Base-by-base conservation (phyloP, 352 stramenopile genomes). In the Peronospora destructor region DNA sequence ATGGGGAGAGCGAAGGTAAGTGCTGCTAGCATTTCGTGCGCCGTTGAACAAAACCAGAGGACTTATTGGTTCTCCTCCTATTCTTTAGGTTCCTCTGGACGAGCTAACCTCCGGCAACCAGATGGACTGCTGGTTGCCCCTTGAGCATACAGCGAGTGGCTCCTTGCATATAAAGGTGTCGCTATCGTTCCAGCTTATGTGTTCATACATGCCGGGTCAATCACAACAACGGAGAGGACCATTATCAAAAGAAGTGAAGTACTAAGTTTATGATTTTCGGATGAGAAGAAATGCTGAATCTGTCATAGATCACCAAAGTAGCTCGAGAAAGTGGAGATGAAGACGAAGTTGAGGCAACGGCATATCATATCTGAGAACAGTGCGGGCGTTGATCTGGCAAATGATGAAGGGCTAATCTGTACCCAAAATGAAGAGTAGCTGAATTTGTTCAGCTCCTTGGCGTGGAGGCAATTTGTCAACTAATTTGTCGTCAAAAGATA, bases 101-200 rank as follows among this genome's bases (percentile, higher is more conserved):
- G 38, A 64, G 16, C 61, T 91, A 7, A 86, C 77, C 16, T 80
- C 71, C 1, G 67, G 71, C 0, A 70, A 75, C 26, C 73, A 76
- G 17, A 70, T 89, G 40, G 76, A 91, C 46, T 71, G 67, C 32
- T 91, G 80, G 80, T 40, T 88, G 25, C 66, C 68, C 21, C 68
- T 91, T 33, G 56, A 87, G n/a, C 66, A 75, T 37, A 81, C 76
- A 28, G 23, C 67, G 1, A 77, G 62, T 6, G 80, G 80, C 3
- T 68, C 57, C 4, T 54, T 91, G 28, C 80, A 84, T 25, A 36
- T 89, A 13, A 64, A 55, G 25, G 68, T 87, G 30, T 73, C 65
- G 13, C 49, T 91, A n/a, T 86, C 76, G 13, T 91, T 88, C 60
- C 71, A 80, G 43, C 77, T 91, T 45, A 89, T 91, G 80, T 87